A percentile compares a stretch with the other conserved stretches of the same genome.
Conservation (phyloP, 805 yeast species). For the Candida xyloterini region DNA sequence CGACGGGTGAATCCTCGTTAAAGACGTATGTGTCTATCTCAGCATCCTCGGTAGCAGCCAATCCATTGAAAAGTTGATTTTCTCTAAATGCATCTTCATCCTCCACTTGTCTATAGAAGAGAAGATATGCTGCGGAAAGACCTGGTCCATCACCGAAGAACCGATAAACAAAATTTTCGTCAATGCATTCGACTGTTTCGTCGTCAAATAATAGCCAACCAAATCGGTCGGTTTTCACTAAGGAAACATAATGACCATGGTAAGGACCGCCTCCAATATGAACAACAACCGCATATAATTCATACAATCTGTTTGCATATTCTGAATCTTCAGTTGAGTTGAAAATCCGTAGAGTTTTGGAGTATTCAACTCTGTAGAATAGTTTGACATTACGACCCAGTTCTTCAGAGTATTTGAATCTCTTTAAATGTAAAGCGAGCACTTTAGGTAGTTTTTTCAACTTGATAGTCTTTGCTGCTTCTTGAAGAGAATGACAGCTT, state of each 20-base stretch:
- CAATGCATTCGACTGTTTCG: constrained; percentile 87
- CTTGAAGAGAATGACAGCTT: constrained; percentile 84
- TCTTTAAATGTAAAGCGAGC: constrained; percentile 78
- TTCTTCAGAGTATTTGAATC: constrained; percentile 88
- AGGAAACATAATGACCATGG: constrained; percentile 92
- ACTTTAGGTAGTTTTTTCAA: constrained; percentile 73
- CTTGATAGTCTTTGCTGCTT: constrained; percentile 87
- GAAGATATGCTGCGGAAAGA: constrained; percentile 85
- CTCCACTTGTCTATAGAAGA: constrained; percentile 69
- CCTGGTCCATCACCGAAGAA: constrained; percentile 89
- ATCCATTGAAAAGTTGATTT: constrained; percentile 30
- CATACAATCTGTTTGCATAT: constrained; percentile 61
- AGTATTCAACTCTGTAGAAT: constrained; percentile 81
- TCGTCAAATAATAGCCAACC: constrained; percentile 96
- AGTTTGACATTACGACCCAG: constrained; percentile 79
- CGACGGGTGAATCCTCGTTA: not conserved
- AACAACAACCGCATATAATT: constrained; percentile 80
- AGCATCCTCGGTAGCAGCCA: constrained; percentile 22
- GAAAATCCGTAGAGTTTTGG: constrained; percentile 65
- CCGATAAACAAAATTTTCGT: constrained; percentile 74
- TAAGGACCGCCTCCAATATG: constrained; percentile 98
- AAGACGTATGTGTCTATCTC: constrained; percentile 13
- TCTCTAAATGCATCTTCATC: constrained; percentile 36
- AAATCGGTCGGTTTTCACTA: constrained; percentile 70
- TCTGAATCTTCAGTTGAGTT: constrained; percentile 59